These are phyloP conservation scores for Diplodia scrobiculata DNA, from an alignment of 2,329 filamentous ascomycete species.

Conservation along the genomic window DNA sequence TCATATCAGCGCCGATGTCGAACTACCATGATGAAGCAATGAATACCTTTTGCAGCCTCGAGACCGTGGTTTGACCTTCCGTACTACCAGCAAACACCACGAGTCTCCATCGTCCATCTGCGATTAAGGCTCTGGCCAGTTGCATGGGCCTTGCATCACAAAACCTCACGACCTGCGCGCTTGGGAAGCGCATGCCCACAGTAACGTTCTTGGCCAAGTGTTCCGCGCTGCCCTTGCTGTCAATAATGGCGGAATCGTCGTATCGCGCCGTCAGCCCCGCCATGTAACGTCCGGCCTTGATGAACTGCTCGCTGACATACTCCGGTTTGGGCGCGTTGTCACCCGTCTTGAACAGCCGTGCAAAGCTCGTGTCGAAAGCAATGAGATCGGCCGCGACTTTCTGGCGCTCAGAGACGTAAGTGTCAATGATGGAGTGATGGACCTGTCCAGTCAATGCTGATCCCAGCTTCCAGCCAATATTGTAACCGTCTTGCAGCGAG, in stretches of 20 bases:
- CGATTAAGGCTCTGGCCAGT: conserved; percentile 52
- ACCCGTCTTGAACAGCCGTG: conserved; percentile 51
- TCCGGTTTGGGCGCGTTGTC: conserved; percentile 47
- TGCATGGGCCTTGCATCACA: conserved; percentile 62
- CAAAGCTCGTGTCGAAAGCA: conserved; percentile 60
- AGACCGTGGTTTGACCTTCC: conserved; percentile 32
- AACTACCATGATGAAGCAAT: too few species aligned
- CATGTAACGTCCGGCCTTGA: conserved; percentile 60
- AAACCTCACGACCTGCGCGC: conserved; percentile 61
- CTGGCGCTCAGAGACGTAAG: conserved; percentile 63
- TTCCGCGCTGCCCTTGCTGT: conserved; percentile 39
- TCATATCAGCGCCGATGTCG: background rate
- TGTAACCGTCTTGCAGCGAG: conserved; percentile 61
- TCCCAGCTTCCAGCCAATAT: conserved; percentile 61
- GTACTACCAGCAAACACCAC: conserved; percentile 55
- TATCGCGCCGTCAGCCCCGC: conserved; percentile 63
- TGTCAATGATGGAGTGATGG: conserved; percentile 55
- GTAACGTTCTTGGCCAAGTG: conserved; percentile 44
- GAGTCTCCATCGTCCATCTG: conserved; percentile 57
- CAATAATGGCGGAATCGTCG: conserved; percentile 53
- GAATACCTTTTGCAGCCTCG: background rate
- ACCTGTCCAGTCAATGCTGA: conserved; percentile 42
- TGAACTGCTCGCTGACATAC: conserved; percentile 60
- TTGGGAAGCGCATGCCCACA: conserved; percentile 56
- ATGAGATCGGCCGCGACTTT: conserved; percentile 56